Percentiles rank a stretch among this genome's conserved stretches.
These are phyloP conservation scores for Amanita jacksonii DNA, from an alignment of 768 basidiomycete species.

Conservation along the genomic window DNA sequence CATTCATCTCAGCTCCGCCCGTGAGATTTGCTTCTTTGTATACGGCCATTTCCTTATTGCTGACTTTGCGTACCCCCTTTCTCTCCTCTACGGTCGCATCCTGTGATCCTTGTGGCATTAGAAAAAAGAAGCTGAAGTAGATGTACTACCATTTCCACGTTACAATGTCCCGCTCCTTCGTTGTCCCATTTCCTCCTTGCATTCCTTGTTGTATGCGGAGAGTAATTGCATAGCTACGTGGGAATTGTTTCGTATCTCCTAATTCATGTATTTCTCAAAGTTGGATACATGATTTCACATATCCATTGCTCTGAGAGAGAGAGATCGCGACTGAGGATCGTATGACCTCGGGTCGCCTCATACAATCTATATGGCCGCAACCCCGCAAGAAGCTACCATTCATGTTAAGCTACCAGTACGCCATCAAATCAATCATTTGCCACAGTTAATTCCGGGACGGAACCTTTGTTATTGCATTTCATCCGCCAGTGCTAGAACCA, in stretches of 20 bases:
- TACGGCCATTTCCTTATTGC: too few species aligned
- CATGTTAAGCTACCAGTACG: background rate
- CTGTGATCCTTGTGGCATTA: constrained; percentile 19
- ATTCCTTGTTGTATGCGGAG: too few species aligned
- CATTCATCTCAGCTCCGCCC: constrained; percentile 88
- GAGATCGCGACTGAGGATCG: background rate
- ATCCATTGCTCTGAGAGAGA: background rate
- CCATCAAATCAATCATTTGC: constrained; percentile 2
- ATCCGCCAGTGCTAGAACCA: background rate
- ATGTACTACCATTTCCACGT: constrained; percentile 16
- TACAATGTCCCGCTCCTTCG: background rate
- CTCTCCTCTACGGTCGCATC: background rate
- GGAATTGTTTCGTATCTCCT: too few species aligned
- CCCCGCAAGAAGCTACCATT: background rate
- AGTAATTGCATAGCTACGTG: too few species aligned
- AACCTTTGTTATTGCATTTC: background rate
- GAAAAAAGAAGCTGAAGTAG: constrained; percentile 97
- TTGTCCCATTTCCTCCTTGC: background rate
- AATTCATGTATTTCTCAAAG: constrained; percentile 4
- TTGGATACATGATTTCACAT: background rate
- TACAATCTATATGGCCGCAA: background rate
- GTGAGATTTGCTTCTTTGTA: constrained; percentile 36
- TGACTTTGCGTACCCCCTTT: constrained; percentile 3
- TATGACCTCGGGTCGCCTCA: too few species aligned
- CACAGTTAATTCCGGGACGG: background rate